phyloP scores from a whole-genome alignment of 1,139 yeast species.

The Saccharomyces hybrid region DNA sequence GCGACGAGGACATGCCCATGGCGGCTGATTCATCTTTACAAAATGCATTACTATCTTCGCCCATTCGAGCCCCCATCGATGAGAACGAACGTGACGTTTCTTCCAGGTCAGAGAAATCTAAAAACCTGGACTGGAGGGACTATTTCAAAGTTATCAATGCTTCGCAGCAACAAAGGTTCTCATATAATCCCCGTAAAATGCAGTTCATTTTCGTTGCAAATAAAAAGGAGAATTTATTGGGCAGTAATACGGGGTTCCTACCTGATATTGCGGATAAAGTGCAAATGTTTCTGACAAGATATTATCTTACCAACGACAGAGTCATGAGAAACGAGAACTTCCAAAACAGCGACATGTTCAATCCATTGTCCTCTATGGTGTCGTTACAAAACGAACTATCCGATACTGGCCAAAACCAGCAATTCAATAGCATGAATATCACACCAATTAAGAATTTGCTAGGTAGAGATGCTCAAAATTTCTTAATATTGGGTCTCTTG shows the following conservation, averaged over 20 bases:
- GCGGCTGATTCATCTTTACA: background rate
- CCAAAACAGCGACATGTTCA: slow-evolving; percentile 31
- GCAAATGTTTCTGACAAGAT: slow-evolving; percentile 43
- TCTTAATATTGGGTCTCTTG: slow-evolving; percentile 71
- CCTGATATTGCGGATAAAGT: slow-evolving; percentile 32
- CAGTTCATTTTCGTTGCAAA: slow-evolving; percentile 42
- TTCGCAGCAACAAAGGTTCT: slow-evolving; percentile 55
- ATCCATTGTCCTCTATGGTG: slow-evolving; percentile 31
- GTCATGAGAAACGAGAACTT: slow-evolving; percentile 70
- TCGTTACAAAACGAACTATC: slow-evolving; percentile 19
- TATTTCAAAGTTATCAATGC: slow-evolving; percentile 64
- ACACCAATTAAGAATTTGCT: slow-evolving; percentile 74
- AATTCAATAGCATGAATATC: slow-evolving; percentile 24
- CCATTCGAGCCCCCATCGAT: background rate
- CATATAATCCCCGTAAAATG: slow-evolving; percentile 57
- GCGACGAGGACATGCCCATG: slow-evolving; percentile 6
- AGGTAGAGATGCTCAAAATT: slow-evolving; percentile 75
- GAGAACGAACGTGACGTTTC: no score
- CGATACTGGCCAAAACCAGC: slow-evolving; percentile 11
- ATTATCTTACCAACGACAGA: slow-evolving; percentile 57
- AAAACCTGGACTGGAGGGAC: slow-evolving; percentile 51
- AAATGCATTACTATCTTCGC: background rate
- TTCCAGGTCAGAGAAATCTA: no score
- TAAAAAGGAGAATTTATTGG: slow-evolving; percentile 2
- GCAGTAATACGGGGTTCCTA: slow-evolving; percentile 15